Evolutionary conservation across 371 early-diverging fungal genomes (phyloP), one percentile per base, ranked within the genome.

Genomic region (Lichtheimia ramosa): DNA sequence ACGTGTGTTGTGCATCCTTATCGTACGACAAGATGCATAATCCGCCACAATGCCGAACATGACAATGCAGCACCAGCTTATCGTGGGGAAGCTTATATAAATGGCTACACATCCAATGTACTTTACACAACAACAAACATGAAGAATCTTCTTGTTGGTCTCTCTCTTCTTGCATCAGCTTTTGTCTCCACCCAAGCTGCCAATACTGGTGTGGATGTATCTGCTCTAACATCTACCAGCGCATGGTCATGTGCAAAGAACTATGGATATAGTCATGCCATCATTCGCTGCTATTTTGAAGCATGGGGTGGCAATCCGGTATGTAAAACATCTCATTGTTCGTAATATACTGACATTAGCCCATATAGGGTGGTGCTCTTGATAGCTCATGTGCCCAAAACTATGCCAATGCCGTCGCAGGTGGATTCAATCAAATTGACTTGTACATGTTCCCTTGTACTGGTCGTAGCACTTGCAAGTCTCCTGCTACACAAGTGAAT

Each of bases 371-470:
- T 15, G 66, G 66, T 15, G 24, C 14, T 14, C 25, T 66, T 14
- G 66, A 66, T 34, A 12, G 27, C 14, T 58, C 61, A 54, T 66
- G 66, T 15, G 28, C 48, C 14, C 24, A 53, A n/a, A 66, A 66
- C 58, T 66, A 66, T 10, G 14, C 24, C 6, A 68, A 68, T 40
- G 68, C 68, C 23, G 54, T 23, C 20, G 52, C 59, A 20, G 68
- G 54, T 51, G 68, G 68, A 16, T 46, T 61, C 8, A n/a, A 50
- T 16, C 46, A 25, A 3, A 46, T 68, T 27, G 64, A 63, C 25
- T 27, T 68, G 15, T 68, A 68, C 59, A 59, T 62, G 64, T 64
- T 68, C 64, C 68, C 68, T 40, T 68, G 68, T 46, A 63, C 68
- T 14, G 68, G 64, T 1, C 63, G 68, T 12, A 58, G 58, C 39